Conservation (phyloP, 257 asterid genomes). For the Solanum appendiculatum region DNA sequence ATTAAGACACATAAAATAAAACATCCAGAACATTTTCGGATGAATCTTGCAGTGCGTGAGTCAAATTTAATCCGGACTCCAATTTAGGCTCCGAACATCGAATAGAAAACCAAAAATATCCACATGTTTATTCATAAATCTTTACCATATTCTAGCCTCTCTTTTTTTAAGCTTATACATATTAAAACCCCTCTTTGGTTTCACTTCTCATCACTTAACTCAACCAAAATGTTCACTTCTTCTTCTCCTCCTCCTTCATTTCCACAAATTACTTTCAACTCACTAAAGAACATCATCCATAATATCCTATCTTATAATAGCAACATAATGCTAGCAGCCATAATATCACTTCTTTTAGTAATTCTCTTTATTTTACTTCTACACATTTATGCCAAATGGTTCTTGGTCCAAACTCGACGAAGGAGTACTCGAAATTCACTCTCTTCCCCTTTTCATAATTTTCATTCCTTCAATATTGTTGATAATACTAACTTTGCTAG, state of each 20-base stretch:
- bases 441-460: neutral
- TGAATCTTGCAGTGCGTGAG: no score
- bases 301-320: constrained; percentile 21
- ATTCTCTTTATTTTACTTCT: constrained; percentile 26
- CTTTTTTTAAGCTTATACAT: neutral
- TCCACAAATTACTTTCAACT: neutral
- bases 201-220: neutral
- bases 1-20: neutral
- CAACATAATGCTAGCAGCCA: constrained; percentile 37
- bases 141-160: neutral
- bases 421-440: neutral
- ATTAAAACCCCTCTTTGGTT: neutral
- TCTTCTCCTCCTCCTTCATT: neutral
- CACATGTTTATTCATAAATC: neutral
- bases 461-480: neutral
- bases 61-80: no score
- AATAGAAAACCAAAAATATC: no score
- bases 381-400: constrained; percentile 33
- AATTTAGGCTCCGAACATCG: no score
- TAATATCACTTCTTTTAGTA: constrained; percentile 21
- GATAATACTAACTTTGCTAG: neutral
- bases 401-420: constrained; percentile 1
- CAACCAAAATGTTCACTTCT: neutral
- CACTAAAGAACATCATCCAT: neutral
- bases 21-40: neutral